Percentiles rank a stretch among this genome's conserved stretches.
Evolutionary conservation across 257 asterid species (phyloP).

Genomic region (Scutellaria baicalensis): DNA sequence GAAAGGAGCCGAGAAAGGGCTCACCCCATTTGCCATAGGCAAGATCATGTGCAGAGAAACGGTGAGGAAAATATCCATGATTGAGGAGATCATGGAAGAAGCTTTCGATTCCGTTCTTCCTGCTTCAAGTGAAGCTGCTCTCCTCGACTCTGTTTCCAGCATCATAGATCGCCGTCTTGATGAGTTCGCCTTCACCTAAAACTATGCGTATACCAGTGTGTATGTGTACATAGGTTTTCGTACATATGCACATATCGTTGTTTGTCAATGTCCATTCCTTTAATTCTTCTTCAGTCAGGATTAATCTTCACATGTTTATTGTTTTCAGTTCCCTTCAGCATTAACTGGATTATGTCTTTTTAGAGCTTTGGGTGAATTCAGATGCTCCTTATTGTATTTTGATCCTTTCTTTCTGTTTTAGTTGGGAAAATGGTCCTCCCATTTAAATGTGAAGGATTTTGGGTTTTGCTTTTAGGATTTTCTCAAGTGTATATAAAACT

Average conservation of each 20-base stretch:
- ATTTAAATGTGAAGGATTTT: background rate
- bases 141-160: constrained; percentile 57
- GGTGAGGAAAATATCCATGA: constrained; percentile 48
- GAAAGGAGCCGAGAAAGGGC: constrained; percentile 71
- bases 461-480: background rate
- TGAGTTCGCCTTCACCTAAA: constrained; percentile 26
- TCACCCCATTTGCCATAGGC: constrained; percentile 73
- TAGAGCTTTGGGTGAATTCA: constrained; percentile 15
- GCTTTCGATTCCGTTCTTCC: constrained; percentile 67
- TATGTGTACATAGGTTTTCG: constrained; percentile 17
- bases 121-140: constrained; percentile 54
- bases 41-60: constrained; percentile 74
- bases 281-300: constrained; percentile 2
- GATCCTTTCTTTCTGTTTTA: background rate
- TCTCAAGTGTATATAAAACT: too few relatives aligned
- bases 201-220: constrained; percentile 25
- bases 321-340: background rate
- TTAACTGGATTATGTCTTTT: constrained; percentile 16
- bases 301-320: constrained; percentile 2
- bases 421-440: background rate
- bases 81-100: constrained; percentile 71
- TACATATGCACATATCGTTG: constrained; percentile 21
- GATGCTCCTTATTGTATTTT: background rate
- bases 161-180: constrained; percentile 58
- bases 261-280: constrained; percentile 19